Evolutionary conservation across 345 rosid genomes (phyloP).

Genomic region (Eucalyptus marginata): DNA sequence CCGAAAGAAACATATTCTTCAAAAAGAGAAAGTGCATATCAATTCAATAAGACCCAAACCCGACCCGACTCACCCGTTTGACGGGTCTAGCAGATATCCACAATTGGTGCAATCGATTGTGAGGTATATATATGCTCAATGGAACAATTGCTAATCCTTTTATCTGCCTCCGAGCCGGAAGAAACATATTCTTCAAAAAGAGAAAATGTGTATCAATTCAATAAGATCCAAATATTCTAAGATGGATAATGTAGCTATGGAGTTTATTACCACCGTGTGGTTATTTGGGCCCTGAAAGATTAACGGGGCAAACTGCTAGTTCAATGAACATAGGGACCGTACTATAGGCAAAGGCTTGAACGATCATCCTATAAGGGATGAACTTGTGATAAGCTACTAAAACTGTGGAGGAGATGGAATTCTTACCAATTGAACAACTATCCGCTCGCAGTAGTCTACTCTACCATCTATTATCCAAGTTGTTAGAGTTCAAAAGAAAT

Average conservation of each 20-base stretch:
- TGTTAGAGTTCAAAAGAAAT: neutral
- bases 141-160: neutral
- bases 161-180: rapidly evolving
- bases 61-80: no score
- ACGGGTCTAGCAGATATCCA: neutral
- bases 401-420: neutral
- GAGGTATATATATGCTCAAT: neutral
- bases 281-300: neutral
- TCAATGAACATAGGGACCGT: rapidly evolving
- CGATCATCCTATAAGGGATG: neutral
- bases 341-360: neutral
- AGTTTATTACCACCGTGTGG: neutral
- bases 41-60: no score
- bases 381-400: neutral
- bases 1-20: no score
- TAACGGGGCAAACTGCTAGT: rapidly evolving
- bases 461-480: neutral
- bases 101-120: neutral
- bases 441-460: rapidly evolving
- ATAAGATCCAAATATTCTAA: neutral
- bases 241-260: neutral
- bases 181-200: neutral
- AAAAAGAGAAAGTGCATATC: no score
- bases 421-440: neutral
- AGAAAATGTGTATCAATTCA: neutral